phyloP scores from a whole-genome alignment of 2,329 filamentous ascomycete species.

The Geosmithia morbida region DNA sequence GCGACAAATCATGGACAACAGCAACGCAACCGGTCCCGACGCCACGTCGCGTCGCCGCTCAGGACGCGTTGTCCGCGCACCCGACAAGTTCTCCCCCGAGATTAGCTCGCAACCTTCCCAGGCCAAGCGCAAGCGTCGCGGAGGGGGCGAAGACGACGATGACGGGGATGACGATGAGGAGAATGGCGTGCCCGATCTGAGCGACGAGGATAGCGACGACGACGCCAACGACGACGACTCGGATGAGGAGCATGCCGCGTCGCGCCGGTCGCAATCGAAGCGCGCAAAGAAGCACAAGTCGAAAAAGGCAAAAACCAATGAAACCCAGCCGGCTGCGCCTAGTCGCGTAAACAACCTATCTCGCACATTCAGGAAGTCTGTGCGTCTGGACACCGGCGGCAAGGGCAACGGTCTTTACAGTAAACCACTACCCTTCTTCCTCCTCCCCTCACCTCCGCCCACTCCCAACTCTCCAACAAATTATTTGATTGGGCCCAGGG shows the following conservation, averaged over 20 bases:
- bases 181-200: constrained; percentile 31
- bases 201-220: constrained; percentile 30
- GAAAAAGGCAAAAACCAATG: constrained; percentile 53
- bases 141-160: constrained; percentile 28
- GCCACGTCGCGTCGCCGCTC: constrained; percentile 48
- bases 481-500: background rate
- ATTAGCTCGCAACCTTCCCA: constrained; percentile 20
- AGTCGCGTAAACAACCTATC: constrained; percentile 28
- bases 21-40: constrained; percentile 34
- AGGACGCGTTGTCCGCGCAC: constrained; percentile 49
- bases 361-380: constrained; percentile 41
- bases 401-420: constrained; percentile 41
- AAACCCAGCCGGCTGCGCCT: constrained; percentile 22
- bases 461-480: background rate
- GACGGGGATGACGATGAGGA: constrained; percentile 27
- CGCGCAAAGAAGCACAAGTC: constrained; percentile 40
- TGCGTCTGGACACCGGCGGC: constrained; percentile 33
- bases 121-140: constrained; percentile 44
- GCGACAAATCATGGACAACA: constrained; percentile 32
- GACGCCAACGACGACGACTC: constrained; percentile 11
- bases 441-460: background rate
- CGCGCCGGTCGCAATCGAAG: constrained; percentile 20
- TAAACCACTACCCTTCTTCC: constrained; percentile 15
- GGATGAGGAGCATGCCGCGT: constrained; percentile 21
- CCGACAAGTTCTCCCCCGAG: constrained; percentile 45